phyloP scores from a whole-genome alignment of 495 filamentous ascomycete genomes.

The Sabuloglossum arenarium region DNA sequence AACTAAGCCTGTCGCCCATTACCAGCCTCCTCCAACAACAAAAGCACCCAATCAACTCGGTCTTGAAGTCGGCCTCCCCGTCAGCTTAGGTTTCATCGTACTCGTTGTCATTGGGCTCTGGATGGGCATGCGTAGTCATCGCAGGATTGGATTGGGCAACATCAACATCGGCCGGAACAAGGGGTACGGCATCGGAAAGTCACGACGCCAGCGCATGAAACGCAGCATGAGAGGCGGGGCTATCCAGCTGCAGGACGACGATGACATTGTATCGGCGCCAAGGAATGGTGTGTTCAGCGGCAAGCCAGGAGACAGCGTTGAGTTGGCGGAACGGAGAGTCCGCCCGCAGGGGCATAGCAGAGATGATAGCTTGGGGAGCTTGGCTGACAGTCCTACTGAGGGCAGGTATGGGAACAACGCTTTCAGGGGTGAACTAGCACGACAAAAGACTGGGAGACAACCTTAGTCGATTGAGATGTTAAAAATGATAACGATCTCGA shows the following conservation, averaged over 20 bases:
- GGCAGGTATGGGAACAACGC: neutral
- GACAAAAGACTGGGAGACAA: neutral
- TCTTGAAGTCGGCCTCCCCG: conserved; percentile 1
- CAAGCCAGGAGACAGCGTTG: neutral
- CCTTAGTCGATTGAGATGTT: too few species aligned
- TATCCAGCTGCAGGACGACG: neutral
- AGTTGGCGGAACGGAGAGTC: neutral
- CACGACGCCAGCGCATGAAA: conserved; percentile 2
- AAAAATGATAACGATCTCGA: too few species aligned
- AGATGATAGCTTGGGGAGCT: neutral
- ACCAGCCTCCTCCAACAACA: neutral
- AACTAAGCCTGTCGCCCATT: neutral
- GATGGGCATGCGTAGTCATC: conserved; percentile 1
- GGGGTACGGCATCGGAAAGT: conserved; percentile 3
- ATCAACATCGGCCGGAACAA: neutral
- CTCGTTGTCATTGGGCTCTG: conserved; percentile 2
- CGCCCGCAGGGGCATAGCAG: neutral
- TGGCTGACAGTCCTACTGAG: neutral
- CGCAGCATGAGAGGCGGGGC: neutral
- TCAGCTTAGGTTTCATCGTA: neutral
- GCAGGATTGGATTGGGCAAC: neutral
- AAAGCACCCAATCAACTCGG: neutral
- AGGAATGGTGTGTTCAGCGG: neutral
- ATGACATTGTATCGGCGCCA: neutral
- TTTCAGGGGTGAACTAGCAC: neutral